Evolutionary conservation across 2,329 filamentous ascomycete genomes (phyloP).

Genomic region (Xylaria multiplex): DNA sequence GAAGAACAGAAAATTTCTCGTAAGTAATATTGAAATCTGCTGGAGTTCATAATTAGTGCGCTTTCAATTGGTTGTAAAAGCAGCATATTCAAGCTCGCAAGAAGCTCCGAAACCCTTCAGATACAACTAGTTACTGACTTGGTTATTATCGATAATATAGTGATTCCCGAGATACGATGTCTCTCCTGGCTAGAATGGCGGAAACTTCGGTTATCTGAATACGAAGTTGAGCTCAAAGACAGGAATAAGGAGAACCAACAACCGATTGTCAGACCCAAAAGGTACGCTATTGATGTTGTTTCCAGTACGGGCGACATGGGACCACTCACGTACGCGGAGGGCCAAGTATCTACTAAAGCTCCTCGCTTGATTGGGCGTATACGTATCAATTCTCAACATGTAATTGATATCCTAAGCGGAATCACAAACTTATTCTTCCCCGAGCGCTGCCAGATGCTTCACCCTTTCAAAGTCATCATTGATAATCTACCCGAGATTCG

Average conservation of each 20-base stretch:
- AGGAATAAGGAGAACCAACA: slow-evolving; percentile 21
- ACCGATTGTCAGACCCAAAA: neutral
- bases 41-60: too few relatives aligned
- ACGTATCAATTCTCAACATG: slow-evolving; percentile 32
- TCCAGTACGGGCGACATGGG: slow-evolving; percentile 1
- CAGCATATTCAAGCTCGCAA: too few relatives aligned
- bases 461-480: slow-evolving; percentile 33
- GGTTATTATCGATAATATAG: neutral
- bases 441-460: slow-evolving; percentile 30
- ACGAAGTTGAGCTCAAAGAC: slow-evolving; percentile 16
- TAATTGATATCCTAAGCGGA: slow-evolving; percentile 22
- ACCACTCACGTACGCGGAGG: slow-evolving; percentile 14
- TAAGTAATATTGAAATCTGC: too few relatives aligned
- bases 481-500: slow-evolving; percentile 24
- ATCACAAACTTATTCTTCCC: slow-evolving; percentile 23
- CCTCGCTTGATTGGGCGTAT: slow-evolving; percentile 22
- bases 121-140: neutral
- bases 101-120: too few relatives aligned
- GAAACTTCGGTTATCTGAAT: slow-evolving; percentile 26
- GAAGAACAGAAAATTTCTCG: too few relatives aligned
- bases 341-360: neutral
- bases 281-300: slow-evolving; percentile 16
- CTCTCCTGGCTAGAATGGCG: slow-evolving; percentile 31
- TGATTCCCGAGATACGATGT: slow-evolving; percentile 21
- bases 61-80: too few relatives aligned